These are phyloP conservation scores for Saposhnikovia divaricata DNA, from an alignment of 129 eudicot species.

Conservation along the genomic window DNA sequence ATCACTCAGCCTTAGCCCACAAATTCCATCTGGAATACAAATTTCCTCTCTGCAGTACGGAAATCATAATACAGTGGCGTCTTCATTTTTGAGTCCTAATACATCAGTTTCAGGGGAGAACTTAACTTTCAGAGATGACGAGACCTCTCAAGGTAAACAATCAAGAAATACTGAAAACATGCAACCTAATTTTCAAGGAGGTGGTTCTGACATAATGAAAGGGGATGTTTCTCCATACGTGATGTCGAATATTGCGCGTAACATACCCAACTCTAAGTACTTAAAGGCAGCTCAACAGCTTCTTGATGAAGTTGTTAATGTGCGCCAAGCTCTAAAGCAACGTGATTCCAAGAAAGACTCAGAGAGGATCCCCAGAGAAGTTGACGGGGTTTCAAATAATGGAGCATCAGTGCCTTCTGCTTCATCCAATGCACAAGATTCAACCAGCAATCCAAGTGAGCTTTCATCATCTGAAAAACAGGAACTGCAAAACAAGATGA, in stretches of 20 bases:
- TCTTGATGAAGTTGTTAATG: slow-evolving; percentile 79
- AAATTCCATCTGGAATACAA: slow-evolving; percentile 39
- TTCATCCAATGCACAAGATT: slow-evolving; percentile 26
- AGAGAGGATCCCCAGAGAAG: slow-evolving; percentile 21
- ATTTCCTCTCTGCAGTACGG: slow-evolving; percentile 36
- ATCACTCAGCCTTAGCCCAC: slow-evolving; percentile 57
- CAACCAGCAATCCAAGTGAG: slow-evolving; percentile 24
- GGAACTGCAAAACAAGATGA: slow-evolving; percentile 60
- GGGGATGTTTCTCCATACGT: slow-evolving; percentile 31
- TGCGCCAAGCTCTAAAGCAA: slow-evolving; percentile 43
- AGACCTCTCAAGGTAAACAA: slow-evolving; percentile 19
- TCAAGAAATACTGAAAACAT: slow-evolving; percentile 16
- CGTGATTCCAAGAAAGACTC: slow-evolving; percentile 36
- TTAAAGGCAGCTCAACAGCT: slow-evolving; percentile 67
- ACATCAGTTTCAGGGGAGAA: slow-evolving; percentile 13
- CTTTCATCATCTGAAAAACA: slow-evolving; percentile 70
- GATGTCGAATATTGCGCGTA: slow-evolving; percentile 32
- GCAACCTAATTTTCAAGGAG: slow-evolving; percentile 22
- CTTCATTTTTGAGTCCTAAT: slow-evolving; percentile 29
- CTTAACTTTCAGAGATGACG: slow-evolving; percentile 10
- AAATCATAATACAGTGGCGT: slow-evolving; percentile 29
- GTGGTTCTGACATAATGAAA: slow-evolving; percentile 23
- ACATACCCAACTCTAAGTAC: slow-evolving; percentile 57
- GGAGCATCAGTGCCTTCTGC: neutral
- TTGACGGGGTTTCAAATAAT: slow-evolving; percentile 26